A percentile compares a stretch with the other conserved stretches of the same genome.
These are phyloP conservation scores for Paraleonurus japonicus DNA, from an alignment of 257 asterid species.

Conservation along the genomic window DNA sequence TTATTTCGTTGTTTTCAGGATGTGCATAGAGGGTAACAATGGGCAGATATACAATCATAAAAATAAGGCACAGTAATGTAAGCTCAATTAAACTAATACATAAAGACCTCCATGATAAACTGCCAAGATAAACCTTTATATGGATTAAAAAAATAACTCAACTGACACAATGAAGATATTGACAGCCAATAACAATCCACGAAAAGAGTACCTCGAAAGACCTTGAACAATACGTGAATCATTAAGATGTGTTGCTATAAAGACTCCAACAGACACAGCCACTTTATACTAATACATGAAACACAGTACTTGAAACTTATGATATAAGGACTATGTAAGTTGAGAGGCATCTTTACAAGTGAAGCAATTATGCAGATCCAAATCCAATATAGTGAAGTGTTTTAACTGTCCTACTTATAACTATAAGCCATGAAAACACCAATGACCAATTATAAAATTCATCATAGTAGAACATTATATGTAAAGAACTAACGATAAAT, in stretches of 20 bases:
- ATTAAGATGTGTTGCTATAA: neutral
- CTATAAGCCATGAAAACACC: neutral
- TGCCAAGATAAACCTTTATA: neutral
- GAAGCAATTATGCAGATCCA: constrained; percentile 6
- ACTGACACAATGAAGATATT: constrained; percentile 8
- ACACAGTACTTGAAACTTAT: neutral
- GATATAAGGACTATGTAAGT: neutral
- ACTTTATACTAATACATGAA: neutral
- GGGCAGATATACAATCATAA: neutral
- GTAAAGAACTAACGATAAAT: neutral
- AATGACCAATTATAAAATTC: neutral
- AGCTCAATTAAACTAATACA: constrained; percentile 3
- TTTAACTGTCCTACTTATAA: neutral
- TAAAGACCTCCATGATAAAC: neutral
- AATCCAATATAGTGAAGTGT: neutral
- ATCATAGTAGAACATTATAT: neutral
- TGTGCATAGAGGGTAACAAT: neutral
- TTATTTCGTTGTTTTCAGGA: neutral
- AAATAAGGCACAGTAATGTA: neutral
- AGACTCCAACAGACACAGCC: neutral
- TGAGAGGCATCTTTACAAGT: constrained; percentile 1
- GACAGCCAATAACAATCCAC: neutral
- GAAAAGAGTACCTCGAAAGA: neutral
- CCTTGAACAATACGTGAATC: constrained; percentile 6
- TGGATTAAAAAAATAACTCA: constrained; percentile 1